phyloP scores from a whole-genome alignment of 2,329 filamentous ascomycete species.

The Dactylonectria estremocensis region DNA sequence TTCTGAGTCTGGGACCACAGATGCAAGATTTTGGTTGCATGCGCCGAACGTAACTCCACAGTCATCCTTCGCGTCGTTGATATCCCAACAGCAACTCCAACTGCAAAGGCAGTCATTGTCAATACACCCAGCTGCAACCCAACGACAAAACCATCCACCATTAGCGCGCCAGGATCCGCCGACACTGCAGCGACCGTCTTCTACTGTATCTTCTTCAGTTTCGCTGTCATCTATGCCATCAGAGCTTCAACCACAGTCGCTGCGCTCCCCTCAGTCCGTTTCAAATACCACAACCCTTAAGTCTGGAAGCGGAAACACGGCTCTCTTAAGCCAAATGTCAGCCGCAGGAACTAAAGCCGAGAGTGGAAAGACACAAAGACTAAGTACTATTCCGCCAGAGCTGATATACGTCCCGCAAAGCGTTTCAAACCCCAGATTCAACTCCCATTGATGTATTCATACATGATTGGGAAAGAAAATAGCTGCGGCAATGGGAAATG shows the following conservation, averaged over 20 bases:
- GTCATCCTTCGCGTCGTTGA: neutral
- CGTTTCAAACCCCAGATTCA: neutral
- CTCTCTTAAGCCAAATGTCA: neutral
- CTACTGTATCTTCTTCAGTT: neutral
- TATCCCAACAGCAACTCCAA: neutral
- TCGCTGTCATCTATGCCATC: neutral
- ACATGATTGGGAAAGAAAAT: neutral
- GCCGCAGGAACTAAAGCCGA: neutral
- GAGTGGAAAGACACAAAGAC: neutral
- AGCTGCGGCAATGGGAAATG: too few species aligned
- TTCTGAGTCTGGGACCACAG: neutral
- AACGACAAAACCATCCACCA: neutral
- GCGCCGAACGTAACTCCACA: neutral
- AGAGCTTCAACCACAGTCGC: neutral
- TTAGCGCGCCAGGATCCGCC: neutral
- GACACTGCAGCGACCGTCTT: neutral
- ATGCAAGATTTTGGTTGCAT: neutral
- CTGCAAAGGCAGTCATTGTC: neutral
- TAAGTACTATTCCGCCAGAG: constrained; percentile 11
- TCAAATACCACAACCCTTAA: neutral
- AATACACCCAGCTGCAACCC: neutral
- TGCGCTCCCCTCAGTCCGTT: neutral
- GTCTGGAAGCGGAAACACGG: neutral
- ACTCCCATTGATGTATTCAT: neutral
- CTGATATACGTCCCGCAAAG: neutral